phyloP scores from a whole-genome alignment of 192 early-diverging fungal species.

The Cladochytrium replicatum region DNA sequence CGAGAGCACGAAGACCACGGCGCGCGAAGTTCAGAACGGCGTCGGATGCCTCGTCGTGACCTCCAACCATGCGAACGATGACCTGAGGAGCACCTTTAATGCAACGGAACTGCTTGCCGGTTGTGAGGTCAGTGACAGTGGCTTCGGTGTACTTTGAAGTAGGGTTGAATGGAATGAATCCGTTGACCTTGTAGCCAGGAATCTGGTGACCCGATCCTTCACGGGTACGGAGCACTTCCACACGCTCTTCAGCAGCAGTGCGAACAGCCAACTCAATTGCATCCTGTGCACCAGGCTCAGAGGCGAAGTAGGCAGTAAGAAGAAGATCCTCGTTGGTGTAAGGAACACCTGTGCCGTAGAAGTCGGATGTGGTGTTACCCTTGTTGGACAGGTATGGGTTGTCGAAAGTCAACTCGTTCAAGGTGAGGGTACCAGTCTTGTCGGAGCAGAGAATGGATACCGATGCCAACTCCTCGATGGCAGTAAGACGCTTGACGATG shows the following conservation, averaged over 20 bases:
- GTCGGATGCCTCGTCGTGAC: conserved; percentile 65
- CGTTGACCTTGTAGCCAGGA: conserved; percentile 88
- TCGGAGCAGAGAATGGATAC: conserved; percentile 87
- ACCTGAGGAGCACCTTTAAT: conserved; percentile 95
- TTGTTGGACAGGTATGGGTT: conserved; percentile 50
- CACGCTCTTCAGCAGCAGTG: conserved; percentile 60
- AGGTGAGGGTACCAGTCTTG: conserved; percentile 92
- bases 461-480: conserved; percentile 85
- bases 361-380: conserved; percentile 50
- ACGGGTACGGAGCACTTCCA: conserved; percentile 56
- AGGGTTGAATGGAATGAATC: conserved; percentile 91
- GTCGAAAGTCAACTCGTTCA: conserved; percentile 86
- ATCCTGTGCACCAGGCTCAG: conserved; percentile 81
- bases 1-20: conserved; percentile 86
- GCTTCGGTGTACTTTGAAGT: conserved; percentile 85
- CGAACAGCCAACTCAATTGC: conserved; percentile 84
- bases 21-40: conserved; percentile 78
- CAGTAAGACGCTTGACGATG: conserved; percentile 89
- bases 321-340: conserved; percentile 67
- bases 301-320: conserved; percentile 66
- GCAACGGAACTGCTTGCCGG: conserved; percentile 67
- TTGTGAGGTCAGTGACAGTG: conserved; percentile 64
- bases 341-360: conserved; percentile 40
- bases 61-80: conserved; percentile 58
- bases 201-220: conserved; percentile 54